phyloP scores from a whole-genome alignment of 2,329 filamentous ascomycete species.

The Epichloe bromicola region DNA sequence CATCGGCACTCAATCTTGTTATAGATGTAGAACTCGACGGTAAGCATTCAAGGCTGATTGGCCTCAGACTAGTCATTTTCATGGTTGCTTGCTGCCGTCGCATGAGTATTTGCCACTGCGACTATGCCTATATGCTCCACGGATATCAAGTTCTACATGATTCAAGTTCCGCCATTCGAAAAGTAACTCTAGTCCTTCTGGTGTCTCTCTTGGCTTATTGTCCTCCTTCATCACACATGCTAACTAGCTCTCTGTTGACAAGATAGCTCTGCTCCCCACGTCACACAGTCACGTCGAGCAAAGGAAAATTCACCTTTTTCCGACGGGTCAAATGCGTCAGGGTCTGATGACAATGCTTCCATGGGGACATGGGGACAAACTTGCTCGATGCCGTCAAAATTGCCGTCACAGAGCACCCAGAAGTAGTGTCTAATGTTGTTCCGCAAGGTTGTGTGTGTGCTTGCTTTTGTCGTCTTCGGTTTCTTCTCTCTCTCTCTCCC shows the following conservation, averaged over 20 bases:
- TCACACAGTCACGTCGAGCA: too few relatives aligned
- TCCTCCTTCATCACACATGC: background rate
- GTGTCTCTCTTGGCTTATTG: background rate
- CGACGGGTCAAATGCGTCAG: background rate
- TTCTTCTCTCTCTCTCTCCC: background rate
- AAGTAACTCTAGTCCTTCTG: background rate
- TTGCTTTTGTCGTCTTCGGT: too few relatives aligned
- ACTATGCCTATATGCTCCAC: background rate
- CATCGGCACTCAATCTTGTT: too few relatives aligned
- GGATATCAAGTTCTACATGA: background rate
- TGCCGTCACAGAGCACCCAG: too few relatives aligned
- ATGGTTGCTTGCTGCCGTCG: too few relatives aligned
- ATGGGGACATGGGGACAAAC: background rate
- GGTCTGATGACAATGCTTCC: background rate
- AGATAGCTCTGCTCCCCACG: background rate
- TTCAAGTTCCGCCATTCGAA: background rate
- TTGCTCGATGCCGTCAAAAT: too few relatives aligned
- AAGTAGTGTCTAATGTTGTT: too few relatives aligned
- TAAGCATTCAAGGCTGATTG: too few relatives aligned
- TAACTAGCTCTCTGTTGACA: background rate
- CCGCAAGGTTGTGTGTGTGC: too few relatives aligned
- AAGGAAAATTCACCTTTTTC: background rate
- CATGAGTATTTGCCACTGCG: background rate
- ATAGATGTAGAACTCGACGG: too few relatives aligned
- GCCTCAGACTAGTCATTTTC: too few relatives aligned